These are phyloP conservation scores for Podospora didyma DNA, from an alignment of 495 filamentous ascomycete genomes.

Conservation along the genomic window DNA sequence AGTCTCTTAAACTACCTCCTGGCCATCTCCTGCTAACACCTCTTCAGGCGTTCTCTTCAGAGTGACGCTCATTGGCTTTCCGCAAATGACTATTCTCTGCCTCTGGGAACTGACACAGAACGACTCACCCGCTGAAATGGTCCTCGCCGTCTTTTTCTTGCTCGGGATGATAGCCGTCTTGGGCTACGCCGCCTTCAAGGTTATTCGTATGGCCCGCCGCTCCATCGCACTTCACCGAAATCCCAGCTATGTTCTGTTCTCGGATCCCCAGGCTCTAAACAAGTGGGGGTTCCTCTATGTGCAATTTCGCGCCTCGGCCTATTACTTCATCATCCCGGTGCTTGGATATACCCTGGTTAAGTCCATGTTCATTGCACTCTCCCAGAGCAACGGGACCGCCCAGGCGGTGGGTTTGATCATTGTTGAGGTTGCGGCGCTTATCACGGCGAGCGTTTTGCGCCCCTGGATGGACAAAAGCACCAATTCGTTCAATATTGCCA, in stretches of 20 bases:
- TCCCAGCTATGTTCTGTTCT: conserved; percentile 95
- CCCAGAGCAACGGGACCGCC: conserved; percentile 64
- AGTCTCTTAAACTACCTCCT: not conserved
- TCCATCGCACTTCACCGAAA: conserved; percentile 92
- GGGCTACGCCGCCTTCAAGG: conserved; percentile 85
- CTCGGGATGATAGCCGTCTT: conserved; percentile 75
- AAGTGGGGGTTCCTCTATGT: conserved; percentile 99
- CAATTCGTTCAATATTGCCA: conserved; percentile 94
- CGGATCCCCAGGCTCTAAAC: conserved; percentile 86
- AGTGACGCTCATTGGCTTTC: conserved; percentile 85
- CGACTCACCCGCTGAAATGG: conserved; percentile 84
- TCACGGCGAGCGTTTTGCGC: conserved; percentile 72
- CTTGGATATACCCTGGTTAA: conserved; percentile 80
- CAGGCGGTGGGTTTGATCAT: conserved; percentile 84
- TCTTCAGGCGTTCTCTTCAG: conserved; percentile 86
- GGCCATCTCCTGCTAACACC: conserved; percentile 18
- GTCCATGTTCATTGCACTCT: conserved; percentile 86
- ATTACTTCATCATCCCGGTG: conserved; percentile 90
- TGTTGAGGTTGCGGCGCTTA: conserved; percentile 77
- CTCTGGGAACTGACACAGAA: conserved; percentile 88
- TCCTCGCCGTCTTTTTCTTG: conserved; percentile 86
- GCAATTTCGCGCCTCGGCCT: conserved; percentile 92
- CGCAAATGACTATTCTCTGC: conserved; percentile 86
- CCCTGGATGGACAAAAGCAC: conserved; percentile 99
- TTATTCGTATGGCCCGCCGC: conserved; percentile 81